A percentile compares a stretch with the other conserved stretches of the same genome.
These are phyloP conservation scores for Fusarium sp. DNA, from an alignment of 2,329 filamentous ascomycete genomes.

Conservation along the genomic window DNA sequence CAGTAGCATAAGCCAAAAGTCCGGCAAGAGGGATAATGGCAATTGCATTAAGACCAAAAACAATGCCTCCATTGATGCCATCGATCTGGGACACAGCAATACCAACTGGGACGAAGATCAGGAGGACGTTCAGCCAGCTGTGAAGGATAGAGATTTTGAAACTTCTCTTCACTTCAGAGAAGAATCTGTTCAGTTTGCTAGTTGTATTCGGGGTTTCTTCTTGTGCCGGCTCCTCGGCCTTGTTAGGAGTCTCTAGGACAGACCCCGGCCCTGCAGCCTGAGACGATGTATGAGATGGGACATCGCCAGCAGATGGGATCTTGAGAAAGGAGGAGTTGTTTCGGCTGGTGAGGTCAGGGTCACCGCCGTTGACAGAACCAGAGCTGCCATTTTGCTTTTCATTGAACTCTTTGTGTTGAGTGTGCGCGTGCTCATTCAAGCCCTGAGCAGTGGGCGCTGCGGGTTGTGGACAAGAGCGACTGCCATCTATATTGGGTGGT, in stretches of 20 bases:
- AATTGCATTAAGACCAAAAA: slow-evolving; percentile 80
- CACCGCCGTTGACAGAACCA: slow-evolving; percentile 8
- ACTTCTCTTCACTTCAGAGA: slow-evolving; percentile 61
- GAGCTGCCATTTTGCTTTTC: slow-evolving; percentile 20
- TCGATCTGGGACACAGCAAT: slow-evolving; percentile 71
- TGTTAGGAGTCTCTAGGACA: slow-evolving; percentile 58
- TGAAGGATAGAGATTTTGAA: slow-evolving; percentile 71
- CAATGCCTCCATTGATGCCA: slow-evolving; percentile 66
- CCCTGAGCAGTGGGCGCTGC: slow-evolving; percentile 56
- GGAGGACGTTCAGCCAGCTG: slow-evolving; percentile 81
- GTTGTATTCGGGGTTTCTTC: slow-evolving; percentile 48
- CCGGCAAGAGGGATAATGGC: slow-evolving; percentile 81
- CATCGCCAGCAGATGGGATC: slow-evolving; percentile 37
- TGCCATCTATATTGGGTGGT: slow-evolving; percentile 65
- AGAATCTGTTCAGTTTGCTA: slow-evolving; percentile 52
- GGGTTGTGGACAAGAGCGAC: slow-evolving; percentile 65
- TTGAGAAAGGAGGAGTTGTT: slow-evolving; percentile 41
- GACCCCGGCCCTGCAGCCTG: slow-evolving; percentile 66
- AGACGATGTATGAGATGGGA: slow-evolving; percentile 57
- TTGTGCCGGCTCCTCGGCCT: slow-evolving; percentile 30
- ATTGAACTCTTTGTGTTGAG: slow-evolving; percentile 8
- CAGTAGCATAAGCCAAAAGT: slow-evolving; percentile 77
- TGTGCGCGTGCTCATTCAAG: slow-evolving; percentile 31
- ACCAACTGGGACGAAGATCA: slow-evolving; percentile 82
- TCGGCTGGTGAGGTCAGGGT: slow-evolving; percentile 27